Conservation (phyloP, 768 basidiomycete species). For the Lactifluus subvellereus region DNA sequence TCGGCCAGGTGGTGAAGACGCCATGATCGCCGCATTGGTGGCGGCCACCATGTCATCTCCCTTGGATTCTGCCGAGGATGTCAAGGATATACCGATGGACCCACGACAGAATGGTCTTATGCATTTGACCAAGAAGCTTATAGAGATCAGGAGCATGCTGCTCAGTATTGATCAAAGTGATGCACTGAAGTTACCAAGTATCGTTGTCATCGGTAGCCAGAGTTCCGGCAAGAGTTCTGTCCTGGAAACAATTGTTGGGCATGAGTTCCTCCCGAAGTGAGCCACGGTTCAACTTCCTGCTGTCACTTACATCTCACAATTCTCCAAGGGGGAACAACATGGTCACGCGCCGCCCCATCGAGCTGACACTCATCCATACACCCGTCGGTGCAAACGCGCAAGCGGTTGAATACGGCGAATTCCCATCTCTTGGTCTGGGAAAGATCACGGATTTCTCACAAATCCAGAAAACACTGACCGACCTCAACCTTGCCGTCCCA, state of each 20-base stretch:
- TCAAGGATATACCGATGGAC: constrained; percentile 37
- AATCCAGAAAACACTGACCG: constrained; percentile 89
- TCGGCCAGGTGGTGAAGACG: constrained; percentile 47
- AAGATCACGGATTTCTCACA: constrained; percentile 87
- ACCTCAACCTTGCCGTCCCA: constrained; percentile 92
- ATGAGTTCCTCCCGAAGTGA: constrained; percentile 97
- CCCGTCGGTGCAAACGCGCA: constrained; percentile 52
- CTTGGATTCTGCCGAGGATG: constrained; percentile 43
- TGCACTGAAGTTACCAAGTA: constrained; percentile 89
- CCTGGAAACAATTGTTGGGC: constrained; percentile 93
- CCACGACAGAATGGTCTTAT: constrained; percentile 76
- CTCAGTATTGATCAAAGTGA: constrained; percentile 95
- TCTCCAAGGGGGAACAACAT: constrained; percentile 87
- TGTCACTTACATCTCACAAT: constrained; percentile 6
- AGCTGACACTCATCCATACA: constrained; percentile 93
- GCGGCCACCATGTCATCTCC: constrained; percentile 77
- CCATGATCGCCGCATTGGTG: constrained; percentile 65
- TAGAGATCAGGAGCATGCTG: constrained; percentile 93
- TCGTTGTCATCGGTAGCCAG: constrained; percentile 97
- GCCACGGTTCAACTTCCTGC: constrained; percentile 30
- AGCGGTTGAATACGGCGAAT: constrained; percentile 84
- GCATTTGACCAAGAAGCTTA: constrained; percentile 90
- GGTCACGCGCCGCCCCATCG: constrained; percentile 98
- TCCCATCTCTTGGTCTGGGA: constrained; percentile 83
- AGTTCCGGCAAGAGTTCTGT: constrained; percentile 98